Percentiles rank a stretch among this genome's conserved stretches.
phyloP scores from a whole-genome alignment of 2,329 filamentous ascomycete genomes.

The Alternaria sp. region DNA sequence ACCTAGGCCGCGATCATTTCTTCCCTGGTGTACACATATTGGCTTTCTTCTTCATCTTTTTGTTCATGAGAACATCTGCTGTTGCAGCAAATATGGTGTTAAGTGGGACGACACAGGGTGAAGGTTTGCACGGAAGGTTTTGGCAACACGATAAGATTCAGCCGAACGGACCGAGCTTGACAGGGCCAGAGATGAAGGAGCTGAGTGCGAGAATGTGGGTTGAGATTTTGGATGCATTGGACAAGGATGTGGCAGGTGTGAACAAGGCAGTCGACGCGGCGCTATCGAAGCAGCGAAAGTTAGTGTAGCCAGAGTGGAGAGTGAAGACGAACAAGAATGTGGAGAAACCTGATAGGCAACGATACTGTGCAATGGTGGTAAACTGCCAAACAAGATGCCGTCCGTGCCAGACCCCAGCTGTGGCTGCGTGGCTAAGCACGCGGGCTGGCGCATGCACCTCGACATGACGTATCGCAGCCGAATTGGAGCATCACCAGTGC shows the following conservation, averaged over 20 bases:
- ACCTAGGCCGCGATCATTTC: slow-evolving; percentile 44
- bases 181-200: slow-evolving; percentile 44
- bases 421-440: slow-evolving; percentile 15
- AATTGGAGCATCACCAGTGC: slow-evolving; percentile 19
- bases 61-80: slow-evolving; percentile 37
- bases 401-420: background rate
- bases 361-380: background rate
- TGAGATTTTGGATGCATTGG: slow-evolving; percentile 46
- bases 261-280: slow-evolving; percentile 18
- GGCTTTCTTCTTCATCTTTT: slow-evolving; percentile 28
- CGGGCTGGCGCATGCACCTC: slow-evolving; percentile 1
- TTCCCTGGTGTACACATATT: slow-evolving; percentile 39
- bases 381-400: background rate
- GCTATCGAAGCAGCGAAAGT: background rate
- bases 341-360: background rate
- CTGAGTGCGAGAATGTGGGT: slow-evolving; percentile 42
- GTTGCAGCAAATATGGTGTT: slow-evolving; percentile 45
- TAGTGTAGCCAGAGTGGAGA: background rate
- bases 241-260: slow-evolving; percentile 39
- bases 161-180: slow-evolving; percentile 39
- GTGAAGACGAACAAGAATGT: background rate
- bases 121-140: slow-evolving; percentile 46
- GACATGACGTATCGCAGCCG: slow-evolving; percentile 25
- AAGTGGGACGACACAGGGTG: slow-evolving; percentile 47
- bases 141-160: slow-evolving; percentile 48